phyloP scores from a whole-genome alignment of 345 rosid genomes.

The Cochlearia excelsa region DNA sequence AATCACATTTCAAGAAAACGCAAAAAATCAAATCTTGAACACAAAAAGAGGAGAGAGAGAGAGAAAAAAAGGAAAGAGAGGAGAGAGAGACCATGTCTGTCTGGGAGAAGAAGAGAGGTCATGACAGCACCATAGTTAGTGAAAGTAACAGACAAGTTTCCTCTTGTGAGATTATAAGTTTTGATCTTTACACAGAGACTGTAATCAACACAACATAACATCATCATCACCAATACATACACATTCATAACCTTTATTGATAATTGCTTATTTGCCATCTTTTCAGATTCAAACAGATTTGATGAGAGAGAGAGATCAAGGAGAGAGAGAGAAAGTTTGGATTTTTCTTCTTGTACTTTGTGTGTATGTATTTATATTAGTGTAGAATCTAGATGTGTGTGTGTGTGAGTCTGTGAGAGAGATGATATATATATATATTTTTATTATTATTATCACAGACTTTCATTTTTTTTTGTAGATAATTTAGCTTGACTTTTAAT shows the following conservation, averaged over 20 bases:
- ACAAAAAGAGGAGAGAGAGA: neutral
- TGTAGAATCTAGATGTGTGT: too few species aligned
- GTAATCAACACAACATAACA: slow-evolving; percentile 3
- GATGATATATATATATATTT: neutral
- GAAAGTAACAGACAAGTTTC: slow-evolving; percentile 41
- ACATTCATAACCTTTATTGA: slow-evolving; percentile 1
- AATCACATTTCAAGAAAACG: neutral
- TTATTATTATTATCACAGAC: too few species aligned
- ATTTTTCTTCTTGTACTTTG: slow-evolving; percentile 7
- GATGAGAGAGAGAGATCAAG: neutral
- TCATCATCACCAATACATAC: slow-evolving; percentile 10
- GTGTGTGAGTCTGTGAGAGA: neutral
- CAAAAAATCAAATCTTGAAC: slow-evolving; percentile 2
- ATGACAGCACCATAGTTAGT: slow-evolving; percentile 67
- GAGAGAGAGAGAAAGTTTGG: slow-evolving; percentile 19
- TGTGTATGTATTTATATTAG: neutral
- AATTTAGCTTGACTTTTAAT: too few species aligned
- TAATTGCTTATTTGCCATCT: slow-evolving; percentile 13
- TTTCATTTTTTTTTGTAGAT: too few species aligned
- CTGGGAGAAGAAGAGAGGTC: slow-evolving; percentile 56
- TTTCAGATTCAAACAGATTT: neutral
- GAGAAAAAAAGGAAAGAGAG: neutral
- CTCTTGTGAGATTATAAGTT: slow-evolving; percentile 44
- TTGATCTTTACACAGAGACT: slow-evolving; percentile 22
- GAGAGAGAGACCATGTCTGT: slow-evolving; percentile 44